phyloP scores from a whole-genome alignment of 495 filamentous ascomycete genomes.

The Umbilicaria muhlenbergii region DNA sequence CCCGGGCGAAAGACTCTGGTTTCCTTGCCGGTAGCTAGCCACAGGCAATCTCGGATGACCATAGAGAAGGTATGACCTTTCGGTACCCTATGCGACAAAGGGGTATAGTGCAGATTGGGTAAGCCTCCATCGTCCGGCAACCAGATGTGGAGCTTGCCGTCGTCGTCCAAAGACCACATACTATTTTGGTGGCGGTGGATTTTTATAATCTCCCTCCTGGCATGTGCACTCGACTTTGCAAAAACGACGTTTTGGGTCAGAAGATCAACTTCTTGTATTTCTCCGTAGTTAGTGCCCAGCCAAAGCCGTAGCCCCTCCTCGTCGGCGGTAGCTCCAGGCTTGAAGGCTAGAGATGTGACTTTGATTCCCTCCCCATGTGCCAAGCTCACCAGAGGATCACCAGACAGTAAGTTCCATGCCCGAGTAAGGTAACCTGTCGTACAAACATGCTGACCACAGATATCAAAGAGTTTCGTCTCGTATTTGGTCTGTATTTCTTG shows the following conservation, averaged over 20 bases:
- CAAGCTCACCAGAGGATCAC: slow-evolving; percentile 65
- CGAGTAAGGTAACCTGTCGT: slow-evolving; percentile 71
- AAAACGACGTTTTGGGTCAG: slow-evolving; percentile 46
- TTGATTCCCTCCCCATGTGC: slow-evolving; percentile 65
- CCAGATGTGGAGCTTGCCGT: slow-evolving; percentile 81
- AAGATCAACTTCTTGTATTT: slow-evolving; percentile 79
- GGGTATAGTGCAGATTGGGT: slow-evolving; percentile 54
- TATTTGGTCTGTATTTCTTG: slow-evolving; percentile 67
- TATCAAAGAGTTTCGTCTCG: slow-evolving; percentile 70
- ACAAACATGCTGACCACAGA: slow-evolving; percentile 77
- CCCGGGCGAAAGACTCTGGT: slow-evolving; percentile 69
- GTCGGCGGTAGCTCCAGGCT: slow-evolving; percentile 53
- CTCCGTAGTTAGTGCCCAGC: slow-evolving; percentile 77
- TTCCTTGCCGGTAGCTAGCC: slow-evolving; percentile 80
- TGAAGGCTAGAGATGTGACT: slow-evolving; percentile 69
- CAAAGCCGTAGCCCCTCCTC: slow-evolving; percentile 77
- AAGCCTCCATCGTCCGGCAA: slow-evolving; percentile 57
- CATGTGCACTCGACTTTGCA: slow-evolving; percentile 55
- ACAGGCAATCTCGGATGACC: slow-evolving; percentile 61
- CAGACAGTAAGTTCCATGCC: slow-evolving; percentile 72
- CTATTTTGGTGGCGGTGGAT: slow-evolving; percentile 77
- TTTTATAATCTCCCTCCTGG: slow-evolving; percentile 66
- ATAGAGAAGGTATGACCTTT: slow-evolving; percentile 81
- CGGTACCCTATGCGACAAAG: slow-evolving; percentile 51
- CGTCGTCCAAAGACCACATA: slow-evolving; percentile 89